Percentiles rank a stretch among this genome's conserved stretches.
Conservation (phyloP, 2,329 filamentous ascomycete genomes). For the Nigrograna mackinnonii region DNA sequence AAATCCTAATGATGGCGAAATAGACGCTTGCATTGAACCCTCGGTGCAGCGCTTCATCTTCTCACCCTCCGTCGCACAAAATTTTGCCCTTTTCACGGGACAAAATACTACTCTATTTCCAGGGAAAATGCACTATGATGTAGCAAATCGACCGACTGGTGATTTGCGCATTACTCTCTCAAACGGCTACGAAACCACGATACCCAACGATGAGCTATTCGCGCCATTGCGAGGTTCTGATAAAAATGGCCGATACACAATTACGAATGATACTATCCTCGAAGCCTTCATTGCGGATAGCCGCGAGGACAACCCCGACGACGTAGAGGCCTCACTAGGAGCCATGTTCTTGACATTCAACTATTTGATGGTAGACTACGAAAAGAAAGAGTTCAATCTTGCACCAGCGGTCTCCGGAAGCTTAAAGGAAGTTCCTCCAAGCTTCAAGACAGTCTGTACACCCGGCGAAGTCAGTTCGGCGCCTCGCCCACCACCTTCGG, state of each 20-base stretch:
- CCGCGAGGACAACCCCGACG: conserved; percentile 3
- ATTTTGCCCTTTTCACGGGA: too few species aligned
- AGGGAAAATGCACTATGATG: too few species aligned
- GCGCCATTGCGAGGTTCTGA: conserved; percentile 12
- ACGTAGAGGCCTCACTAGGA: conserved; percentile 7
- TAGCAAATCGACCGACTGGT: too few species aligned
- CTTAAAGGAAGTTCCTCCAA: conserved; percentile 3
- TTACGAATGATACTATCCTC: conserved; percentile 10
- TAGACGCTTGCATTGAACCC: too few species aligned
- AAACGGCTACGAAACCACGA: conserved; percentile 9
- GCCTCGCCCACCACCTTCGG: too few species aligned
- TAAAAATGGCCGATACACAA: conserved; percentile 11
- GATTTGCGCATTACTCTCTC: too few species aligned
- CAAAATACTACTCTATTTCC: too few species aligned
- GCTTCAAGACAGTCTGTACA: background rate
- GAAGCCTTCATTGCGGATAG: conserved; percentile 11
- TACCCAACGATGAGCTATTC: conserved; percentile 12
- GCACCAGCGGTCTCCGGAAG: conserved; percentile 8
- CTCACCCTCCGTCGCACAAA: too few species aligned
- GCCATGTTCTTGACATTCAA: conserved; percentile 13
- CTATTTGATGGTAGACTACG: conserved; percentile 12
- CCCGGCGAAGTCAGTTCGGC: too few species aligned
- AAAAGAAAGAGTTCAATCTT: conserved; percentile 9
- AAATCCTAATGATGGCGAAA: too few species aligned
- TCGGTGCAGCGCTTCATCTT: too few species aligned